phyloP scores from a whole-genome alignment of 1,284 basidiomycete species.

The Malassezia restricta region DNA sequence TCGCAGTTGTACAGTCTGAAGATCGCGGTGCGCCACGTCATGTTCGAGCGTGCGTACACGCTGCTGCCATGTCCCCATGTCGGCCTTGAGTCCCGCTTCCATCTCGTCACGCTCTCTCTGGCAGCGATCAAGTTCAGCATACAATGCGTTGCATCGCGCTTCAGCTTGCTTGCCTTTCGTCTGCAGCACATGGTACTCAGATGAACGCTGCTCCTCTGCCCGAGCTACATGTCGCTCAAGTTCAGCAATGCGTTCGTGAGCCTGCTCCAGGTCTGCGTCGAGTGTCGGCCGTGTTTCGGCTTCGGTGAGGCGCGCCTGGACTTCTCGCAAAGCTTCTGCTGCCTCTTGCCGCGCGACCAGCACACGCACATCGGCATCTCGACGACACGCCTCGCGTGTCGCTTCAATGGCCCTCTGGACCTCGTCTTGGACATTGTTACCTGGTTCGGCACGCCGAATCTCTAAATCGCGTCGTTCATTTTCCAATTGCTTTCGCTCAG shows the following conservation, averaged over 20 bases:
- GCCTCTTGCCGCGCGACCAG: neutral
- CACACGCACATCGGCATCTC: constrained; percentile 10
- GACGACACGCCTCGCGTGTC: neutral
- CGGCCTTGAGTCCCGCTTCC: constrained; percentile 5
- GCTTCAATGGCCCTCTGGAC: neutral
- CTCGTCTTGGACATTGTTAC: neutral
- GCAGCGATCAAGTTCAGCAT: neutral
- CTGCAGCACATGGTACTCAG: neutral
- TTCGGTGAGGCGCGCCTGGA: neutral
- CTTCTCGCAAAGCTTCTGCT: neutral
- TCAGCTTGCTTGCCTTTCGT: constrained; percentile 1
- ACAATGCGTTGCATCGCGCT: neutral
- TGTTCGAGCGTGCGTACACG: constrained; percentile 16
- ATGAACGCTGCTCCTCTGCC: neutral
- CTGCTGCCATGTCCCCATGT: constrained; percentile 1
- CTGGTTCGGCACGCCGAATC: constrained; percentile 3
- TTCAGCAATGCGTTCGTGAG: neutral
- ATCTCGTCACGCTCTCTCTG: constrained; percentile 1
- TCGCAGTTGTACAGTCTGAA: constrained; percentile 21
- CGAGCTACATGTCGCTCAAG: neutral
- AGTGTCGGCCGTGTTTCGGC: neutral
- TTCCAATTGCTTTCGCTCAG: neutral
- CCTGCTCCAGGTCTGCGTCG: neutral
- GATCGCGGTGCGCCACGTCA: constrained; percentile 14
- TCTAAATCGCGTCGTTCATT: constrained; percentile 14